Base-by-base conservation (phyloP, 768 basidiomycete genomes). In the Fibroporia radiculosa region DNA sequence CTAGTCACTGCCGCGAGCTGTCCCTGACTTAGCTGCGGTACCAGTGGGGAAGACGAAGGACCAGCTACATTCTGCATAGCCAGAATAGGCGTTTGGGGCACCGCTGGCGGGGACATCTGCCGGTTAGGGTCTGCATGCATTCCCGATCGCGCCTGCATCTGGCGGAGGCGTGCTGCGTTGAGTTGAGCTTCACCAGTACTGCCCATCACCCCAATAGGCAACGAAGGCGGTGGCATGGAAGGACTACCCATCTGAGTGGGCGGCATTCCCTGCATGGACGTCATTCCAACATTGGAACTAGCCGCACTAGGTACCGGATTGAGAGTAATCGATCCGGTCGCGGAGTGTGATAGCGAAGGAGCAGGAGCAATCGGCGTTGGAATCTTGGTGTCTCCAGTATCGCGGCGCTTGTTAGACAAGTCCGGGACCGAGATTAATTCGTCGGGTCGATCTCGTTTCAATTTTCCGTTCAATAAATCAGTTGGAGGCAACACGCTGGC, bases 371-470 rank as follows among this genome's bases (percentile, higher is more conserved):
- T 62, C 23, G 54, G 59, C 8, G 62, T 65, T 32, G 58, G 61
- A 36, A 53, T 48, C 54, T 78, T 81, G 32, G 63, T 64, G 50
- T 86, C 84, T 26, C 85, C 85, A 1, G 78, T 78, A 54, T 87
- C 80, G 16, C 80, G 71, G 14, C 85, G 73, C 60, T 88, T 87
- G 59, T 72, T 75, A 31, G 66, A 64, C n/a, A 57, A 36, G 29
- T 73, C 72, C 3, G 56, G 48, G n/a, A n/a, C n/a, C n/a, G n/a
- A n/a, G 38, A 48, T 45, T 4, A 45, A 25, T 34, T 83, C 82
- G 12, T 80, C 79, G 2, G 73, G 60, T 29, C 83, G 69, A 34
- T 78, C 77, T 43, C 84, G 80, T 56, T 86, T 86, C 26, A 82
- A 64, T n/a, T 49, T 47, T 10, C 55, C 54, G 34, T 54, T 57